Evolutionary conservation across 179 eudicot species (phyloP).

Genomic region (Corrigiola litoralis): DNA sequence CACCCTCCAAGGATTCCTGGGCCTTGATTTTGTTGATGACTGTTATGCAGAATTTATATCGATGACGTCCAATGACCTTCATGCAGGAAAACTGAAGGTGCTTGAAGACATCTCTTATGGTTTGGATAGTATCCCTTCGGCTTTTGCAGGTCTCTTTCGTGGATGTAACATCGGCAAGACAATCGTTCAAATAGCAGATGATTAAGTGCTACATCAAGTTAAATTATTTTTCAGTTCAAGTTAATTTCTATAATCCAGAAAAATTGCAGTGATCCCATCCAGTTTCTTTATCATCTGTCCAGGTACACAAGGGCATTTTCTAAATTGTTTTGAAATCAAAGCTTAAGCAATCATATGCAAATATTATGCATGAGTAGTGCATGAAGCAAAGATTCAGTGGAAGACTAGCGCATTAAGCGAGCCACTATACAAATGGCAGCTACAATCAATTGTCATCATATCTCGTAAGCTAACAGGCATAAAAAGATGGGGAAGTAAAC

Average conservation of each 20-base stretch:
- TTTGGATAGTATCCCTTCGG: constrained; percentile 37
- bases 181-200: constrained; percentile 12
- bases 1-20: constrained; percentile 42
- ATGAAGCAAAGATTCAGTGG: too few relatives aligned
- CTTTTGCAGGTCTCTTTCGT: constrained; percentile 41
- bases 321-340: neutral
- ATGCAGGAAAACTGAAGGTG: constrained; percentile 27
- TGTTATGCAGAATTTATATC: constrained; percentile 30
- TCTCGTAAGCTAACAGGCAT: neutral
- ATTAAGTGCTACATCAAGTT: too few relatives aligned
- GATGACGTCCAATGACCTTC: constrained; percentile 28
- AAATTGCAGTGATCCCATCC: too few relatives aligned
- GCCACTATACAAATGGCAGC: too few relatives aligned
- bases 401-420: too few relatives aligned
- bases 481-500: neutral
- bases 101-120: constrained; percentile 45
- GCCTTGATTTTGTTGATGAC: constrained; percentile 14
- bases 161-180: constrained; percentile 14
- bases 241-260: too few relatives aligned
- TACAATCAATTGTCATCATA: neutral
- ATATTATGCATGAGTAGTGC: too few relatives aligned
- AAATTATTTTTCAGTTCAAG: too few relatives aligned
- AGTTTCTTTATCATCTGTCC: too few relatives aligned
- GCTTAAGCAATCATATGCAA: too few relatives aligned
- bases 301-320: too few relatives aligned